phyloP scores from a whole-genome alignment of 192 early-diverging fungal species.

The Mortierella claussenii region DNA sequence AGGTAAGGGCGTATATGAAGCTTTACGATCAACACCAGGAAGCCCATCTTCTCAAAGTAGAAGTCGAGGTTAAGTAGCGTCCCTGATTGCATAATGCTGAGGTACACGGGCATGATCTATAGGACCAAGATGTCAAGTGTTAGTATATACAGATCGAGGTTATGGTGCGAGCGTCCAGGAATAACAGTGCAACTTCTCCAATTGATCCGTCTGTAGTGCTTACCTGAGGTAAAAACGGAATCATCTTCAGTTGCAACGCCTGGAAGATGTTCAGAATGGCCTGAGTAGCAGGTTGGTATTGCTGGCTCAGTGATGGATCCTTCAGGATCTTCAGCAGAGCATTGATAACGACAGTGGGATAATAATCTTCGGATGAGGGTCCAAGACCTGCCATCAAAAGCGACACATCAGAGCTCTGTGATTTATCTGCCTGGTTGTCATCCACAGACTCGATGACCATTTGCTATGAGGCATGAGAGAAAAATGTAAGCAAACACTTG shows the following conservation, averaged over 20 bases:
- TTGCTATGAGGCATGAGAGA: conserved; percentile 43
- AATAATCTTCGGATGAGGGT: conserved; percentile 90
- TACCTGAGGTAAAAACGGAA: conserved; percentile 89
- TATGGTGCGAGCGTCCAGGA: too few relatives aligned
- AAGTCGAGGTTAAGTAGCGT: conserved; percentile 85
- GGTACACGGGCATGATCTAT: conserved; percentile 89
- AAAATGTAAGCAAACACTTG: background rate
- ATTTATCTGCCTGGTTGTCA: conserved; percentile 62
- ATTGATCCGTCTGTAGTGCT: too few relatives aligned
- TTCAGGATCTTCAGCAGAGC: conserved; percentile 89
- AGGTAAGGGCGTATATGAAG: conserved; percentile 92
- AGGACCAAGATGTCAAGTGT: background rate
- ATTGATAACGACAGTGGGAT: conserved; percentile 89
- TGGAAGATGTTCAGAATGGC: conserved; percentile 96
- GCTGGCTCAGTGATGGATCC: conserved; percentile 81
- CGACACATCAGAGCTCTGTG: conserved; percentile 64
- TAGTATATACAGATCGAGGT: background rate
- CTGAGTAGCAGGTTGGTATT: conserved; percentile 88
- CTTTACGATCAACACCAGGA: conserved; percentile 84
- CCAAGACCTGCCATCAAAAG: conserved; percentile 71
- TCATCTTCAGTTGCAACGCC: conserved; percentile 85
- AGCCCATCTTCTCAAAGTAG: conserved; percentile 89
- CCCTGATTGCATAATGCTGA: conserved; percentile 87
- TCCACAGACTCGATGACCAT: conserved; percentile 59
- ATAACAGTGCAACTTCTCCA: too few relatives aligned